Evolutionary conservation across 805 yeast genomes (phyloP).

Genomic region (Kuraishia ogatae): DNA sequence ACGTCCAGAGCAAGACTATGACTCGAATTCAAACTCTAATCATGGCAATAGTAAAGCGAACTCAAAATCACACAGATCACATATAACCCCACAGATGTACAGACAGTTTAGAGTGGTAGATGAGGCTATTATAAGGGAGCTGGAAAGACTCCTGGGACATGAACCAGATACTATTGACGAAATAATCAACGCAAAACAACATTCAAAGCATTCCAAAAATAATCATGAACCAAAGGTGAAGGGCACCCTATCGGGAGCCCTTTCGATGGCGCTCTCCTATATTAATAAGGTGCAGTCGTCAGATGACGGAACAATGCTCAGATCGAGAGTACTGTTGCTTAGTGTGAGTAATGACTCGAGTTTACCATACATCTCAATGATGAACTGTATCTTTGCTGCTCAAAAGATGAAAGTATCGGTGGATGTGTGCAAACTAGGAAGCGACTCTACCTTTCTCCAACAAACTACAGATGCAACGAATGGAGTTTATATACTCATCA

Average conservation of each 20-base stretch:
- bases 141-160: slow-evolving; percentile 37
- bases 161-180: slow-evolving; percentile 13
- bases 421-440: slow-evolving; percentile 78
- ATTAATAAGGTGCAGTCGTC: slow-evolving; percentile 57
- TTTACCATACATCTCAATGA: slow-evolving; percentile 80
- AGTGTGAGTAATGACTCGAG: slow-evolving; percentile 68
- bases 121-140: slow-evolving; percentile 54
- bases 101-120: slow-evolving; percentile 78
- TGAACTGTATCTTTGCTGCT: slow-evolving; percentile 95
- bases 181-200: not conserved
- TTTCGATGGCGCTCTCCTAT: slow-evolving; percentile 74
- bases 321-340: slow-evolving; percentile 57
- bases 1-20: slow-evolving; percentile 10
- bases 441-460: slow-evolving; percentile 74
- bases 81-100: slow-evolving; percentile 61
- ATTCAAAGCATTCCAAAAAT: slow-evolving; percentile 7
- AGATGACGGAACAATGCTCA: slow-evolving; percentile 35
- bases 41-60: slow-evolving; percentile 2
- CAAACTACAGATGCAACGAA: slow-evolving; percentile 94
- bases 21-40: slow-evolving; percentile 3
- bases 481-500: slow-evolving; percentile 73
- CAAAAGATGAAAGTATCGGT: slow-evolving; percentile 85
- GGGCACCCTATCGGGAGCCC: slow-evolving; percentile 63
- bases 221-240: slow-evolving; percentile 23
- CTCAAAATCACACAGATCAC: slow-evolving; percentile 8